Conservation (phyloP, 108 stramenopile species). For the Pseudonitzschia multiseries region DNA sequence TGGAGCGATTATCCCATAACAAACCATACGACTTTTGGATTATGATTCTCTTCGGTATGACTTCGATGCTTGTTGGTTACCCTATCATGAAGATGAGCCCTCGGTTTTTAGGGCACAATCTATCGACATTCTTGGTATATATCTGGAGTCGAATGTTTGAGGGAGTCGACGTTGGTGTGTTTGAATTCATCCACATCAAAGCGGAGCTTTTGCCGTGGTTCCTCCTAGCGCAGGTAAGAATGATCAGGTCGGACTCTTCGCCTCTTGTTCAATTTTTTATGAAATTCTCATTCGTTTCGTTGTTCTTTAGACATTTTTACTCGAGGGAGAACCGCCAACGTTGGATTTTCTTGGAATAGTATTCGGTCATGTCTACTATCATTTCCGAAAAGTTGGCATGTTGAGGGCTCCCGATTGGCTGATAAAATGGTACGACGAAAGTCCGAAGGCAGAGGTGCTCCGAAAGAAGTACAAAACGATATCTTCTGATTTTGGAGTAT, state of each 20-base stretch:
- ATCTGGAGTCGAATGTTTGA: conserved; percentile 95
- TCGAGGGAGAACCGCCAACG: conserved; percentile 90
- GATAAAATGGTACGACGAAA: conserved; percentile 75
- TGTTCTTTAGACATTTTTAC: conserved; percentile 77
- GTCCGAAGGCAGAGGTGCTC: conserved; percentile 46
- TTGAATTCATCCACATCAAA: conserved; percentile 85
- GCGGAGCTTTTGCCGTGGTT: conserved; percentile 89
- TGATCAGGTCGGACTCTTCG: neutral
- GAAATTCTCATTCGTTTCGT: conserved; percentile 33
- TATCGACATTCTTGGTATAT: conserved; percentile 93
- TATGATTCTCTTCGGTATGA: conserved; percentile 87
- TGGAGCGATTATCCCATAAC: conserved; percentile 90
- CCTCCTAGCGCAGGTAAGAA: conserved; percentile 73
- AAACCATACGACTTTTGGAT: conserved; percentile 93
- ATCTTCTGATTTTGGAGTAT: conserved; percentile 80
- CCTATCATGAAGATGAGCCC: conserved; percentile 66
- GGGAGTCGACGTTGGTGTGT: conserved; percentile 92
- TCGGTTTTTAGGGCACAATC: conserved; percentile 89
- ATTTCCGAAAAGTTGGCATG: conserved; percentile 66
- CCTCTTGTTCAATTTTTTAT: neutral
- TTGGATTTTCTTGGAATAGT: conserved; percentile 94
- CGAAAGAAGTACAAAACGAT: conserved; percentile 79
- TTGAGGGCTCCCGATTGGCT: conserved; percentile 66
- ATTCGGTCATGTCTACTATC: conserved; percentile 94
- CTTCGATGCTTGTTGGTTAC: conserved; percentile 80